These are phyloP conservation scores for Pseudopyrenochaeta lycopersici DNA, from an alignment of 2,329 filamentous ascomycete species.

Conservation along the genomic window DNA sequence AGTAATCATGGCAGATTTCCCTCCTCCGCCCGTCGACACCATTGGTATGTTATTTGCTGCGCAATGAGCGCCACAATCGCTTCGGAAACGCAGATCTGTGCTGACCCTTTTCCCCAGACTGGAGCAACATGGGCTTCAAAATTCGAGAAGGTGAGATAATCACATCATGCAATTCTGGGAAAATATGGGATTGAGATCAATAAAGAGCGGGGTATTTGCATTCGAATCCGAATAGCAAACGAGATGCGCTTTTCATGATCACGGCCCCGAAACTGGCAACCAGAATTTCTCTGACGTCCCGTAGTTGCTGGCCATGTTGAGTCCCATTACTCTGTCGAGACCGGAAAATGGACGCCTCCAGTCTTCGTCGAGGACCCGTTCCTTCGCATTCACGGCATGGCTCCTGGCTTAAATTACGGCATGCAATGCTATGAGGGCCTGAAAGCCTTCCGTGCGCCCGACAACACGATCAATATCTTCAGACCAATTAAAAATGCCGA, in stretches of 20 bases:
- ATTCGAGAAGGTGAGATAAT: slow-evolving; percentile 78
- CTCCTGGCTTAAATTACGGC: slow-evolving; percentile 91
- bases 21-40: slow-evolving; percentile 78
- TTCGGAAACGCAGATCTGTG: not conserved
- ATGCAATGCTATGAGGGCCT: slow-evolving; percentile 99
- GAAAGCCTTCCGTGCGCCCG: slow-evolving; percentile 87
- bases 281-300: slow-evolving; percentile 9
- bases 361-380: slow-evolving; percentile 83
- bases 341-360: slow-evolving; percentile 79
- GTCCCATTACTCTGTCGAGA: slow-evolving; percentile 79
- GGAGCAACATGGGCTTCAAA: slow-evolving; percentile 91
- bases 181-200: not conserved
- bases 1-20: slow-evolving; percentile 53
- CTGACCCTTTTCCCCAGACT: slow-evolving; percentile 66
- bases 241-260: too few species aligned
- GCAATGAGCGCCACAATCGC: not conserved
- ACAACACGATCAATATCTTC: slow-evolving; percentile 83
- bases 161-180: not conserved
- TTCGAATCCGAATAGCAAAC: too few species aligned
- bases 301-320: slow-evolving; percentile 94
- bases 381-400: slow-evolving; percentile 92
- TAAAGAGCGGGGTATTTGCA: not conserved
- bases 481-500: slow-evolving; percentile 84
- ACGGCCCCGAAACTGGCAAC: too few species aligned
- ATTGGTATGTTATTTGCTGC: slow-evolving; percentile 63